Evolutionary conservation across 495 filamentous ascomycete species (phyloP).

Genomic region (Annulohypoxylon stygium): DNA sequence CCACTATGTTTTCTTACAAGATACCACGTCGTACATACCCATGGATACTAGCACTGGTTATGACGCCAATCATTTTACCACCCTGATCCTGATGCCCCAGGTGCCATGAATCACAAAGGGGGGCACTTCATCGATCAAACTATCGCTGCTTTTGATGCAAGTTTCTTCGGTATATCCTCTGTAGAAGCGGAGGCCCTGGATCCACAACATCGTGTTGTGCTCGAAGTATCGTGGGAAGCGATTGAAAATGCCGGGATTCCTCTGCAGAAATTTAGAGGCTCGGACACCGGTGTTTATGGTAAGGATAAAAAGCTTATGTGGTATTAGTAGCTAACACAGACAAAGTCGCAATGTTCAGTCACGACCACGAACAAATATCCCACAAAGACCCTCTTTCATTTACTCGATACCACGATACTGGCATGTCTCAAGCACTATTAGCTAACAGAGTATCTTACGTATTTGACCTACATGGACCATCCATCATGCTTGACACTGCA

Average conservation of each 20-base stretch:
- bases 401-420: not conserved
- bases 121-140: not conserved
- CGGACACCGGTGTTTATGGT: not conserved
- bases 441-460: not conserved
- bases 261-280: not conserved
- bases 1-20: too few species aligned
- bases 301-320: not conserved
- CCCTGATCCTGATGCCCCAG: not conserved
- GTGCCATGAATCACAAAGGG: not conserved
- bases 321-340: not conserved
- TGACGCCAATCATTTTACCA: not conserved
- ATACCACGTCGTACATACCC: too few species aligned
- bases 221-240: not conserved
- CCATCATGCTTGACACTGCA: conserved; percentile 6
- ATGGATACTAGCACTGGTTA: too few species aligned
- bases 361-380: not conserved
- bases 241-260: conserved; percentile 1
- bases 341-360: conserved; percentile 1
- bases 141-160: conserved; percentile 1
- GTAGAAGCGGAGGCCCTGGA: not conserved
- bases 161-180: not conserved
- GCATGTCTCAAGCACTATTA: not conserved
- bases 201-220: not conserved
- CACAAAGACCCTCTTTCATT: not conserved
- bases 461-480: conserved; percentile 3